Conservation (phyloP, 1,139 yeast genomes). For the Yamadazyma oceani region DNA sequence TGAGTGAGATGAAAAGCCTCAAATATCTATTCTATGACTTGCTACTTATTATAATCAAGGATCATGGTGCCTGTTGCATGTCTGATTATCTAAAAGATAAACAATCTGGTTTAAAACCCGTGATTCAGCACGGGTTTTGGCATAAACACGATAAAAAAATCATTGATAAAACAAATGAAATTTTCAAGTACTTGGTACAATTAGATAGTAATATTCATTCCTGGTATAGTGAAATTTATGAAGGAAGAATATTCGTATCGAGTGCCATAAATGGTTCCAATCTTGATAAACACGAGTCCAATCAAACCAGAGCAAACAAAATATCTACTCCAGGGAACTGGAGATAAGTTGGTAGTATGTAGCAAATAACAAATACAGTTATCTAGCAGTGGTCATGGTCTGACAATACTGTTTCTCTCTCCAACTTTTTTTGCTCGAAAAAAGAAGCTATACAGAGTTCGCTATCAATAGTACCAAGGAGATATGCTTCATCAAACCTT, state of each 20-base stretch:
- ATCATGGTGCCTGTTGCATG: slow-evolving; percentile 40
- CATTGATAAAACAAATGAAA: slow-evolving; percentile 23
- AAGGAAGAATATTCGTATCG: slow-evolving; percentile 21
- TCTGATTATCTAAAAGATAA: slow-evolving; percentile 26
- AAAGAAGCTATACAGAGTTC: slow-evolving; percentile 2
- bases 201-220: slow-evolving; percentile 13
- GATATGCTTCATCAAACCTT: slow-evolving; percentile 6
- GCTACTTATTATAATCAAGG: slow-evolving; percentile 19
- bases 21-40: slow-evolving; percentile 29
- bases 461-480: slow-evolving; percentile 6
- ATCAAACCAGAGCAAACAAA: background rate
- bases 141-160: slow-evolving; percentile 16
- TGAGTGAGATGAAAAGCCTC: slow-evolving; percentile 20
- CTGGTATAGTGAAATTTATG: slow-evolving; percentile 28
- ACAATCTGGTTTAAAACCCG: slow-evolving; percentile 23
- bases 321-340: background rate
- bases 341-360: slow-evolving; percentile 14
- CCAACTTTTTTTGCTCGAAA: background rate
- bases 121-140: slow-evolving; percentile 37
- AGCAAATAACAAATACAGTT: no score
- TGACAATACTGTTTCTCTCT: slow-evolving; percentile 45
- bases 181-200: slow-evolving; percentile 18
- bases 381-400: slow-evolving; percentile 53
- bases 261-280: slow-evolving; percentile 8
- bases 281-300: background rate